Percentiles rank a stretch among this genome's conserved stretches.
Conservation (phyloP, 1,284 basidiomycete genomes). For the Microstroma glucosiphilum region DNA sequence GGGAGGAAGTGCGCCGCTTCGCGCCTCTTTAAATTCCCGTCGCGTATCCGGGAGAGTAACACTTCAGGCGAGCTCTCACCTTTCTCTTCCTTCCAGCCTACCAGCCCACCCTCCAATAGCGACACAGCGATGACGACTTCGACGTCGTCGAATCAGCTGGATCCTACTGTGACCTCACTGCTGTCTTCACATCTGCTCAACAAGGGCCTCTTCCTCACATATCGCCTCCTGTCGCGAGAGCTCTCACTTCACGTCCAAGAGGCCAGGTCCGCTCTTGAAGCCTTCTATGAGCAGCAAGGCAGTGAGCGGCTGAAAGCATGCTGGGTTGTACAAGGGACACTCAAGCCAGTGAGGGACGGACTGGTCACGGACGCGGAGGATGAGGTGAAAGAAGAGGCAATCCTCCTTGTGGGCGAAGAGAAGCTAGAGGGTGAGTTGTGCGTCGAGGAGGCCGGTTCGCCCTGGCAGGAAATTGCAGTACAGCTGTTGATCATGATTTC, state of each 20-base stretch:
- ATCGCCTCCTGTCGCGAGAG: neutral
- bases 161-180: no score
- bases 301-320: neutral
- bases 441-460: neutral
- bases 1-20: no score
- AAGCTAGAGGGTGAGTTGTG: neutral
- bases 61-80: no score
- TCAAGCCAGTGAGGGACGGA: neutral
- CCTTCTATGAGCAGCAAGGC: neutral
- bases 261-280: neutral
- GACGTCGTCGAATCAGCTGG: no score
- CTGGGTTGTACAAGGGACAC: neutral
- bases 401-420: slow-evolving; percentile 6
- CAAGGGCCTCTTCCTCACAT: neutral
- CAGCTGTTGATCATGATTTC: neutral
- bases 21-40: no score
- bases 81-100: no score
- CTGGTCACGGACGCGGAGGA: neutral
- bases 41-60: no score
- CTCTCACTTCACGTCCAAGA: neutral
- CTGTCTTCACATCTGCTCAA: no score
- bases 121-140: no score
- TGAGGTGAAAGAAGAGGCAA: neutral
- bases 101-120: no score
- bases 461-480: neutral